Conservation (phyloP, 2,329 filamentous ascomycete species). For the Ambrosiella beaveri region DNA sequence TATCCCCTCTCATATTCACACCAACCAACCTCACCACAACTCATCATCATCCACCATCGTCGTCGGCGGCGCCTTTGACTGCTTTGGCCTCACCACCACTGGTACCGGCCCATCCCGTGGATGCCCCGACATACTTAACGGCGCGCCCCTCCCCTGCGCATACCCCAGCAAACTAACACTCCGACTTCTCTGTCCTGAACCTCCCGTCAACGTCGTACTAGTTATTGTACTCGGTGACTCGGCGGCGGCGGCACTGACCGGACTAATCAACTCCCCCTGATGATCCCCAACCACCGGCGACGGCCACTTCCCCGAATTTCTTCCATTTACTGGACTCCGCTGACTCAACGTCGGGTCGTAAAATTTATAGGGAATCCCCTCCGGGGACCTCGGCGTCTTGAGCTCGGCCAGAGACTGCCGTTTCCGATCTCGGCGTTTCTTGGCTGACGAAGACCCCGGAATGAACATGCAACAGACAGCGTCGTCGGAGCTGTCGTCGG, state of each 20-base stretch:
- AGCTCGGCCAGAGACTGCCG: conserved; percentile 13
- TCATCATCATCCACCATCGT: conserved; percentile 12
- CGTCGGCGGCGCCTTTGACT: conserved; percentile 8
- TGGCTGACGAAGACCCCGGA: not conserved
- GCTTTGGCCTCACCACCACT: conserved; percentile 1
- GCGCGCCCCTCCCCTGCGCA: not conserved
- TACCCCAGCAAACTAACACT: not conserved
- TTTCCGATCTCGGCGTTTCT: conserved; percentile 10
- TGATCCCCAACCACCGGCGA: not conserved
- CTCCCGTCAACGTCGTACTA: too few species aligned
- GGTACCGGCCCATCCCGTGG: conserved; percentile 7
- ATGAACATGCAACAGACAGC: conserved; percentile 1
- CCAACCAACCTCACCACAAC: conserved; percentile 7
- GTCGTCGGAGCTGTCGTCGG: conserved; percentile 1
- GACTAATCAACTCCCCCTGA: not conserved
- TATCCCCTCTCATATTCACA: not conserved
- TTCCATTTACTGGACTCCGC: not conserved
- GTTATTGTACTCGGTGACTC: not conserved
- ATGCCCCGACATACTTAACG: conserved; percentile 5
- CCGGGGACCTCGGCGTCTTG: not conserved
- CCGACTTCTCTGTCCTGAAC: not conserved
- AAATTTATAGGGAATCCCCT: conserved; percentile 10
- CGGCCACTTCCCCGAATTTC: not conserved
- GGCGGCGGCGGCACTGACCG: not conserved
- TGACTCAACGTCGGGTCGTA: conserved; percentile 4